A percentile compares a stretch with the other conserved stretches of the same genome.
Evolutionary conservation across 2,329 filamentous ascomycete species (phyloP).

Genomic region (Ilyonectria mors-panacis): DNA sequence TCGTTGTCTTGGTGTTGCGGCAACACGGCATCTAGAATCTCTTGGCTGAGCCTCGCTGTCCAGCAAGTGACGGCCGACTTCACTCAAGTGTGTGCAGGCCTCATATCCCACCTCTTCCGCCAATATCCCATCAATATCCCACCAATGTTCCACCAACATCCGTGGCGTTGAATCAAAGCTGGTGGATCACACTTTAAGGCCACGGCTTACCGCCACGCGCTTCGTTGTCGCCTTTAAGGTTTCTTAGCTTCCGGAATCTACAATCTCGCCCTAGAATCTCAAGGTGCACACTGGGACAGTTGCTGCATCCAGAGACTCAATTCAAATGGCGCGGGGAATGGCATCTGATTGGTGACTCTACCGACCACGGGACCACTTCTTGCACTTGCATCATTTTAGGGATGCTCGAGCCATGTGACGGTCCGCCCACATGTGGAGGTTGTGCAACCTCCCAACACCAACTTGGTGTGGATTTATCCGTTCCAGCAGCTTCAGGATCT

Average conservation of each 20-base stretch:
- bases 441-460: background rate
- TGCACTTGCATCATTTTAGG: background rate
- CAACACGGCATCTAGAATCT: slow-evolving; percentile 2
- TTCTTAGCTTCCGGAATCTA: slow-evolving; percentile 4
- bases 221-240: slow-evolving; percentile 15
- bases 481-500: background rate
- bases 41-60: background rate
- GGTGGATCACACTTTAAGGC: slow-evolving; percentile 7
- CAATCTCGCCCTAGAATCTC: slow-evolving; percentile 6
- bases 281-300: background rate
- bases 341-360: background rate
- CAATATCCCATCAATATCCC: background rate
- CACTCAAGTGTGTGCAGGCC: too few species aligned
- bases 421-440: background rate
- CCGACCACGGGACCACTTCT: background rate
- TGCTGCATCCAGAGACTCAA: background rate
- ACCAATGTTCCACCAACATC: background rate
- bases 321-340: background rate
- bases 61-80: background rate
- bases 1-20: background rate
- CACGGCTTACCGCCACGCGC: background rate
- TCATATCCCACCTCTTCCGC: too few species aligned
- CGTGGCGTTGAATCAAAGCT: background rate
- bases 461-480: background rate
- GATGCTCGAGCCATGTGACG: slow-evolving; percentile 5